phyloP scores from a whole-genome alignment of 1,139 yeast genomes.

The Nakaseomyces sp. region DNA sequence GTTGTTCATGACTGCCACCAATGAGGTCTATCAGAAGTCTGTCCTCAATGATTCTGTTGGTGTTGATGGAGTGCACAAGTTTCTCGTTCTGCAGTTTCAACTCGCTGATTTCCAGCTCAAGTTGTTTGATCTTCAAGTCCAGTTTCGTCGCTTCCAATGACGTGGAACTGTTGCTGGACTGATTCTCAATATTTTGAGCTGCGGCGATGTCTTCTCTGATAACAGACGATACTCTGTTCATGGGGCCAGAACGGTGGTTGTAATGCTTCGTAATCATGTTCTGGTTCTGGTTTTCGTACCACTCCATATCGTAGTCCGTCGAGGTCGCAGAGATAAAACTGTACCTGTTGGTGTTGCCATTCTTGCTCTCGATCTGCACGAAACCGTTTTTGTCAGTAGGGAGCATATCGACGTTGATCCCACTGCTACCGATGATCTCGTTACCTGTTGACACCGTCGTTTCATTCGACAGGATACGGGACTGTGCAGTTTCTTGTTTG shows the following conservation, averaged over 20 bases:
- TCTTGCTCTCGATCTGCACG: conserved; percentile 13
- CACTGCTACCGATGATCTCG: conserved; percentile 8
- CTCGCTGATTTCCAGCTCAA: conserved; percentile 29
- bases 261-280: conserved; percentile 4
- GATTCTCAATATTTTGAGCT: conserved; percentile 9
- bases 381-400: conserved; percentile 24
- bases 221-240: not conserved
- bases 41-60: conserved; percentile 23
- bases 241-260: not conserved
- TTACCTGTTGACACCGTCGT: not conserved
- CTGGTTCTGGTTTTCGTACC: conserved; percentile 12
- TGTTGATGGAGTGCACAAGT: conserved; percentile 25
- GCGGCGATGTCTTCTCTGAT: not conserved
- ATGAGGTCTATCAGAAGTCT: conserved; percentile 19
- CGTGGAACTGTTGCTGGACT: conserved; percentile 3
- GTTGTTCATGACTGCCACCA: conserved; percentile 10
- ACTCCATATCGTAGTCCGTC: conserved; percentile 25
- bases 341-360: conserved; percentile 23
- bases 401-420: conserved; percentile 15
- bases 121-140: conserved; percentile 28
- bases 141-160: conserved; percentile 17
- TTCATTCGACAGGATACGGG: not conserved
- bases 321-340: conserved; percentile 29
- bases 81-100: conserved; percentile 30
- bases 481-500: not conserved